Evolutionary conservation across 2,329 filamentous ascomycete genomes (phyloP).

Genomic region (Drechslerella coelobrocha): DNA sequence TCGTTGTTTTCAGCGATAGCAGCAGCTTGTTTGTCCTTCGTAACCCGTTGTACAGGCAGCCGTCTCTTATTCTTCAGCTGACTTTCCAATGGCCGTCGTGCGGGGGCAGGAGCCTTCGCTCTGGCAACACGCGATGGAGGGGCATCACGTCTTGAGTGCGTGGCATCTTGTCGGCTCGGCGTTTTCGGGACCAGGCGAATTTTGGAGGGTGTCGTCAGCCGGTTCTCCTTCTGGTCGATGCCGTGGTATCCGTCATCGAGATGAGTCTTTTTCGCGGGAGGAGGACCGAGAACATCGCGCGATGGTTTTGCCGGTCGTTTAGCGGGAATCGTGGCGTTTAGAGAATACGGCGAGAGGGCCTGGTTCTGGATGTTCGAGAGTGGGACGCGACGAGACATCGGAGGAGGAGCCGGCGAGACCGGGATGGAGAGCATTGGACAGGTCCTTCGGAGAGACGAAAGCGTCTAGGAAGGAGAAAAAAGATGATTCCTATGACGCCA

Average conservation of each 20-base stretch:
- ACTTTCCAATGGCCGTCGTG: conserved; percentile 15
- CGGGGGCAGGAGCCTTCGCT: conserved; percentile 16
- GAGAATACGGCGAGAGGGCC: conserved; percentile 17
- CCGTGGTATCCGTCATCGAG: conserved; percentile 26
- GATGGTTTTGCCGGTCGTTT: conserved; percentile 39
- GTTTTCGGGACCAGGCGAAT: conserved; percentile 36
- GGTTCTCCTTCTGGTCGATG: conserved; percentile 43
- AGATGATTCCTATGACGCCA: conserved; percentile 19
- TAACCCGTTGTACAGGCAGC: neutral
- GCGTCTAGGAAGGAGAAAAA: conserved; percentile 9
- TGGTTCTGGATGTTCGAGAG: conserved; percentile 47
- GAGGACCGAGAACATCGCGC: conserved; percentile 35
- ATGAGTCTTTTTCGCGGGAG: conserved; percentile 43
- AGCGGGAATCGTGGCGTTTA: conserved; percentile 27
- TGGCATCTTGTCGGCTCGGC: conserved; percentile 23
- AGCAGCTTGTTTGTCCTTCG: conserved; percentile 18
- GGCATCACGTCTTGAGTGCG: conserved; percentile 21
- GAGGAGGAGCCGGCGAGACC: conserved; percentile 39
- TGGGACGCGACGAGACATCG: conserved; percentile 47
- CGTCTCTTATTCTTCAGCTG: conserved; percentile 22
- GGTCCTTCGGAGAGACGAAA: neutral
- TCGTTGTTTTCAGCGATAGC: conserved; percentile 54
- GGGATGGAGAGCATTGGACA: conserved; percentile 45
- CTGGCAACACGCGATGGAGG: conserved; percentile 21
- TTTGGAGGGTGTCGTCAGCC: conserved; percentile 34